phyloP scores from a whole-genome alignment of 2,329 filamentous ascomycete genomes.

The Daldinia eschscholtzii region DNA sequence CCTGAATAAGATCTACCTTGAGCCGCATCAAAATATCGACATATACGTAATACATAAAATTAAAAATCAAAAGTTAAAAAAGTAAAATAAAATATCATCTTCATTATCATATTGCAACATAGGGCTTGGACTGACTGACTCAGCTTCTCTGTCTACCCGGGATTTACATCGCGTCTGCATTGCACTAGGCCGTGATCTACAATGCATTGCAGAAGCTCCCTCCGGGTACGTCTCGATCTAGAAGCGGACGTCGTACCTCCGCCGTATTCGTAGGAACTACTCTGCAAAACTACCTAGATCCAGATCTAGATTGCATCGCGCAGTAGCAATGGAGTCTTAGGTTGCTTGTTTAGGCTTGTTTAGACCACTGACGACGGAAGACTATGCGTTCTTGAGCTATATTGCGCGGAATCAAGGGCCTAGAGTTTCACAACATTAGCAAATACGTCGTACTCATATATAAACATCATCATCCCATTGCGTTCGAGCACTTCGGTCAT shows the following conservation, averaged over 20 bases:
- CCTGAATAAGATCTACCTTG: constrained; percentile 1
- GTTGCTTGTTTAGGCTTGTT: not conserved
- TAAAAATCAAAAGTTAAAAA: too few relatives aligned
- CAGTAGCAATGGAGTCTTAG: constrained; percentile 4
- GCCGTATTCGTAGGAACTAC: constrained; percentile 18
- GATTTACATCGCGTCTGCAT: constrained; percentile 37
- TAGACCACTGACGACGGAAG: constrained; percentile 1
- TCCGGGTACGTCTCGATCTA: constrained; percentile 30
- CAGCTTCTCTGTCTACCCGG: constrained; percentile 13
- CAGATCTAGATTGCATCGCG: constrained; percentile 8
- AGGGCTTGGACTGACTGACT: constrained; percentile 9
- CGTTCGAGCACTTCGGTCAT: not conserved
- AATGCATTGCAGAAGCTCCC: constrained; percentile 40
- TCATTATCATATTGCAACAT: constrained; percentile 15
- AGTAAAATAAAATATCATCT: not conserved
- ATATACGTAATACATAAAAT: not conserved
- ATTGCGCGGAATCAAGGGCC: constrained; percentile 21
- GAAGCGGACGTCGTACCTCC: constrained; percentile 36
- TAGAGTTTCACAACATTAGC: not conserved
- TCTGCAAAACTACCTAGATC: constrained; percentile 14
- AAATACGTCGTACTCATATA: not conserved
- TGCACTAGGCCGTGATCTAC: constrained; percentile 35
- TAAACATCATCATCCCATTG: not conserved
- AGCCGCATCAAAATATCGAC: constrained; percentile 25
- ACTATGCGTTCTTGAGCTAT: not conserved